phyloP scores from a whole-genome alignment of 2,329 filamentous ascomycete genomes.

The Fusarium secorum region DNA sequence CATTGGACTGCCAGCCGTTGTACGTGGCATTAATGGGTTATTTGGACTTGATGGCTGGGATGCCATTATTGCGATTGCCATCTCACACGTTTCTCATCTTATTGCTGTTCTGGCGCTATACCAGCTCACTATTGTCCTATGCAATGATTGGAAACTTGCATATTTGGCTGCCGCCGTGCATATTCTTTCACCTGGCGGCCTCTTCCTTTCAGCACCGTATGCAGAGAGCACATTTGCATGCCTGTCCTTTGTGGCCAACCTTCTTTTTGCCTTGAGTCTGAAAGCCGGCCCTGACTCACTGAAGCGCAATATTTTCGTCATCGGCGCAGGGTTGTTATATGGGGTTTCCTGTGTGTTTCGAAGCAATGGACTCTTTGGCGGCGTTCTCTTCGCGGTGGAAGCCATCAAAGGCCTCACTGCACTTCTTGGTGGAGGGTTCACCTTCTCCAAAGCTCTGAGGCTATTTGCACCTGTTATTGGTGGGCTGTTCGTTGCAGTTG shows the following conservation, averaged over 20 bases:
- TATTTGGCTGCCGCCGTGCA: slow-evolving; percentile 78
- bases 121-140: slow-evolving; percentile 67
- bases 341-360: slow-evolving; percentile 77
- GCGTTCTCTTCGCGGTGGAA: slow-evolving; percentile 76
- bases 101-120: slow-evolving; percentile 77
- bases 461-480: slow-evolving; percentile 68
- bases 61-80: slow-evolving; percentile 65
- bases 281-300: slow-evolving; percentile 38
- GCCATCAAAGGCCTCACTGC: slow-evolving; percentile 50
- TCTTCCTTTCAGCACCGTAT: slow-evolving; percentile 90
- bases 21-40: slow-evolving; percentile 46
- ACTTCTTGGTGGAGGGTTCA: slow-evolving; percentile 35
- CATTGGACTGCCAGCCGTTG: slow-evolving; percentile 53
- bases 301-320: slow-evolving; percentile 57
- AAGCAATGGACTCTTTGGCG: slow-evolving; percentile 87
- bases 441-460: slow-evolving; percentile 55
- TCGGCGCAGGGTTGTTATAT: slow-evolving; percentile 73
- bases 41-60: slow-evolving; percentile 43
- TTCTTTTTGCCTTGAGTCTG: slow-evolving; percentile 67
- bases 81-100: slow-evolving; percentile 80
- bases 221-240: slow-evolving; percentile 81
- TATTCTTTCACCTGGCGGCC: slow-evolving; percentile 83
- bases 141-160: slow-evolving; percentile 61
- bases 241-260: slow-evolving; percentile 76
- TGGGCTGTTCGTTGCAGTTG: slow-evolving; percentile 72